Conservation (phyloP, 2,329 filamentous ascomycete genomes). For the Lecanosticta acicola region DNA sequence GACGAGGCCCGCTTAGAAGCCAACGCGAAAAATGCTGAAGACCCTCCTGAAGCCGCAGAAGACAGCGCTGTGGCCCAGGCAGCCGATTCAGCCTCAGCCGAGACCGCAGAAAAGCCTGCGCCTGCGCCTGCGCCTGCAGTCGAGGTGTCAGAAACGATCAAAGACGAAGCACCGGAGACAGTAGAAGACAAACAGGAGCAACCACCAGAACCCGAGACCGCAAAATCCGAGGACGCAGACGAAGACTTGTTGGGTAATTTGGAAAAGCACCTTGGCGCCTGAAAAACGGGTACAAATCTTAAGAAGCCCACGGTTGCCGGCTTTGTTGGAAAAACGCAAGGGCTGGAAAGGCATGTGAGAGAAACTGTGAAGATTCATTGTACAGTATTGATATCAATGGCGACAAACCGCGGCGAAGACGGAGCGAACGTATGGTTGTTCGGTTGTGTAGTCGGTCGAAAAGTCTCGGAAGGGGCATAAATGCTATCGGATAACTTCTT, state of each 20-base stretch:
- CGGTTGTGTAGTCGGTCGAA: too few species aligned
- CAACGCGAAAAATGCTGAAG: constrained; percentile 1
- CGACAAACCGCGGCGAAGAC: too few species aligned
- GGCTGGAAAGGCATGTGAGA: neutral
- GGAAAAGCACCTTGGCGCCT: constrained; percentile 22
- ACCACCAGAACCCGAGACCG: constrained; percentile 1
- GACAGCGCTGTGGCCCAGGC: neutral
- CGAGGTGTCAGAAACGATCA: constrained; percentile 5
- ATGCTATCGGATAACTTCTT: too few species aligned
- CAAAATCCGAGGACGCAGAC: constrained; percentile 17
- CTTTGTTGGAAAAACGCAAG: too few species aligned
- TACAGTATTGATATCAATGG: too few species aligned
- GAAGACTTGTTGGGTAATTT: constrained; percentile 29
- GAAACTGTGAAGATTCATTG: too few species aligned
- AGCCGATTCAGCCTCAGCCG: neutral
- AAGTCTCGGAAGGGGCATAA: too few species aligned
- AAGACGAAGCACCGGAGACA: too few species aligned
- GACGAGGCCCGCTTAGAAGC: too few species aligned
- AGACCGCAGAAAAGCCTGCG: neutral
- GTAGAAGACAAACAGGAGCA: neutral
- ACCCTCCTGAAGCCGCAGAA: constrained; percentile 1
- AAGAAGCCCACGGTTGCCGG: neutral
- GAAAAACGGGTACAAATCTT: neutral
- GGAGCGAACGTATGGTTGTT: too few species aligned
- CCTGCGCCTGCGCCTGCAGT: constrained; percentile 3